phyloP scores from a whole-genome alignment of 768 basidiomycete genomes.

The Candolleomyces efflorescens region DNA sequence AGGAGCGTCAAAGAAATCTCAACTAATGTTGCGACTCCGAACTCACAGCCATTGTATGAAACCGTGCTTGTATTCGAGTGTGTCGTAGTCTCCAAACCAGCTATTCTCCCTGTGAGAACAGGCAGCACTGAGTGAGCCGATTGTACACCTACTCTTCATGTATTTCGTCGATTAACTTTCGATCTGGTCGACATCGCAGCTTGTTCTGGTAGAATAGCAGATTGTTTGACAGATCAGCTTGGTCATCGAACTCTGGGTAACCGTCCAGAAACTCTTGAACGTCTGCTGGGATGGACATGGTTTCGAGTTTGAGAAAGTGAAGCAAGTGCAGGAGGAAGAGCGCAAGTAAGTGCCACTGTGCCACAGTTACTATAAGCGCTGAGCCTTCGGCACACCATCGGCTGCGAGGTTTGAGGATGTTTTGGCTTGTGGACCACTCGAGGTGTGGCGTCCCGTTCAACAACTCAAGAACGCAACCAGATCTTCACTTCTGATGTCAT shows the following conservation, averaged over 20 bases:
- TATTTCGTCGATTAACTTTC: slow-evolving; percentile 57
- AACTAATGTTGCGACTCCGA: not conserved
- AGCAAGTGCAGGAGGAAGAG: no score
- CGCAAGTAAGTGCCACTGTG: no score
- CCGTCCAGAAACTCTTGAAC: slow-evolving; percentile 52
- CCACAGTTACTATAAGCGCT: not conserved
- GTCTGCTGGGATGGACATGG: slow-evolving; percentile 48
- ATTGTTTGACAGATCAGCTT: slow-evolving; percentile 41
- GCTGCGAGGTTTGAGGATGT: not conserved
- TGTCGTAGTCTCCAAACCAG: slow-evolving; percentile 60
- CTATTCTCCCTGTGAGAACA: slow-evolving; percentile 26
- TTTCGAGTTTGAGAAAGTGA: not conserved
- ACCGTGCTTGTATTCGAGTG: slow-evolving; percentile 64
- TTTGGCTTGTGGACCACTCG: not conserved
- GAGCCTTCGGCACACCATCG: no score
- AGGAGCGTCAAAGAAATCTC: not conserved
- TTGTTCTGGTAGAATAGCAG: slow-evolving; percentile 58
- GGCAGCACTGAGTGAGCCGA: not conserved
- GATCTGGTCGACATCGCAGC: slow-evolving; percentile 56
- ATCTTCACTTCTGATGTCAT: no score
- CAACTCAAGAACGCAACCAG: no score
- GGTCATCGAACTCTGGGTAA: slow-evolving; percentile 44
- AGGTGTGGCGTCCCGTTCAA: no score
- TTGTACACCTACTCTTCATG: slow-evolving; percentile 42
- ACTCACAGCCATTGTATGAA: slow-evolving; percentile 80